phyloP scores from a whole-genome alignment of 306 rosid genomes.

The Cicer pinnatifidum region DNA sequence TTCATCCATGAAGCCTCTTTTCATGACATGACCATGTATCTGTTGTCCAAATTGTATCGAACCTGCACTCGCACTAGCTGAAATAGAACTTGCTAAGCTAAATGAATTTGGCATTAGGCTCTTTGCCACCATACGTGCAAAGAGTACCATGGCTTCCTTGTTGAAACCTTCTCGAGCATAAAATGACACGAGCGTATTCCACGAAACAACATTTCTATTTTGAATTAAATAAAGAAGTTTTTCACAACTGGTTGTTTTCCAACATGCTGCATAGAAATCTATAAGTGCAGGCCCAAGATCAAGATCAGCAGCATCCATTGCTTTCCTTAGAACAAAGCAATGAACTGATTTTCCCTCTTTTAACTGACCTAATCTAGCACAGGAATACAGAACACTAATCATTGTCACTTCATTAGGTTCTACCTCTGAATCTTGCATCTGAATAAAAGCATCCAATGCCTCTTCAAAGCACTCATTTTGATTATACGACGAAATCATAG shows the following conservation, averaged over 20 bases:
- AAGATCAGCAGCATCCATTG: conserved; percentile 54
- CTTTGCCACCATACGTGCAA: conserved; percentile 55
- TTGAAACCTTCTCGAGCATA: conserved; percentile 63
- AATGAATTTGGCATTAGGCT: conserved; percentile 80
- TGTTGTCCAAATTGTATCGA: conserved; percentile 67
- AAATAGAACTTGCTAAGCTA: conserved; percentile 79
- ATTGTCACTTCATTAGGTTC: conserved; percentile 72
- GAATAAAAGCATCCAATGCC: conserved; percentile 56
- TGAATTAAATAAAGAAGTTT: conserved; percentile 59
- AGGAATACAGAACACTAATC: conserved; percentile 61
- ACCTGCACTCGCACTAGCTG: conserved; percentile 73
- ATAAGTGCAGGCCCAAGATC: conserved; percentile 66
- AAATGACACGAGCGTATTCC: conserved; percentile 75
- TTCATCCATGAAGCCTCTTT: conserved; percentile 67
- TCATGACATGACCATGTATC: conserved; percentile 70
- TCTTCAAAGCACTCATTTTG: conserved; percentile 53
- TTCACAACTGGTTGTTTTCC: conserved; percentile 53
- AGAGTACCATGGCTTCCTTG: conserved; percentile 60
- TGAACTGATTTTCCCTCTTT: conserved; percentile 81
- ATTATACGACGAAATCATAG: conserved; percentile 77
- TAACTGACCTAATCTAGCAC: conserved; percentile 67
- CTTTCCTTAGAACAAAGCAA: conserved; percentile 67
- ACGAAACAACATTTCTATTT: conserved; percentile 53
- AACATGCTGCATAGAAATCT: conserved; percentile 70
- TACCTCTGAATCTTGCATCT: conserved; percentile 60